Evolutionary conservation across 164 flowering plant genomes (phyloP).

Genomic region (Kalanchoe fedtschenkoi): DNA sequence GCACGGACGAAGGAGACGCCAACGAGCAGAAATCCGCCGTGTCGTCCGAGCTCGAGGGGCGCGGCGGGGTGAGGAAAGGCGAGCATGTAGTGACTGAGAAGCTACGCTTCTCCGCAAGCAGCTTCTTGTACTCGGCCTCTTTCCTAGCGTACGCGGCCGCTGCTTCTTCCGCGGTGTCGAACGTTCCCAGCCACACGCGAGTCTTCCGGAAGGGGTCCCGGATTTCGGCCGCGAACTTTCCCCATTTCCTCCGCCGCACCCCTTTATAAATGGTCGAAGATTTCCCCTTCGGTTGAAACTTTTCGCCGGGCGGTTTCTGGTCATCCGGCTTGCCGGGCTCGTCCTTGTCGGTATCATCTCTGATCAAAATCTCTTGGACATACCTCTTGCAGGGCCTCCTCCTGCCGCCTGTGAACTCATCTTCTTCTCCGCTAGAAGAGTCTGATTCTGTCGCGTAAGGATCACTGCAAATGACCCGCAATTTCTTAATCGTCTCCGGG

Average conservation of each 20-base stretch:
- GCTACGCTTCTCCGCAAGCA: no score
- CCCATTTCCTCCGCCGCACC: conserved; percentile 26
- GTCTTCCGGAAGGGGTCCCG: conserved; percentile 14
- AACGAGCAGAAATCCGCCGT: conserved; percentile 1
- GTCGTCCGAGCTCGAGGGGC: background rate
- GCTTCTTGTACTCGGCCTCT: conserved; percentile 9
- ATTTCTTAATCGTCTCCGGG: conserved; percentile 6
- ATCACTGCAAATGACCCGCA: conserved; percentile 17
- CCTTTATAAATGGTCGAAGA: conserved; percentile 16
- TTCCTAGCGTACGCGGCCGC: conserved; percentile 16
- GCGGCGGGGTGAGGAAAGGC: background rate
- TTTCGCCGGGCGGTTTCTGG: no score
- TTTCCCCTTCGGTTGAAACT: background rate
- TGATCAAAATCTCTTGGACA: no score
- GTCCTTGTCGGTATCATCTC: no score
- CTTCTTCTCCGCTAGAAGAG: conserved; percentile 22
- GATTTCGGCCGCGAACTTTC: conserved; percentile 27
- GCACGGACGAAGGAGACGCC: conserved; percentile 23
- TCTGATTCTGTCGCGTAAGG: conserved; percentile 24
- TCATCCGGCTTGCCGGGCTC: no score
- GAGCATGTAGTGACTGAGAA: background rate
- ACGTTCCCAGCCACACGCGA: conserved; percentile 28
- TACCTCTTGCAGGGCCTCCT: no score
- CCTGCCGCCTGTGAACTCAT: background rate
- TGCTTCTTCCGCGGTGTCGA: conserved; percentile 23